Evolutionary conservation across 805 yeast genomes (phyloP), one percentile per base, ranked within the genome.

Genomic region (Candida endomychidarum): DNA sequence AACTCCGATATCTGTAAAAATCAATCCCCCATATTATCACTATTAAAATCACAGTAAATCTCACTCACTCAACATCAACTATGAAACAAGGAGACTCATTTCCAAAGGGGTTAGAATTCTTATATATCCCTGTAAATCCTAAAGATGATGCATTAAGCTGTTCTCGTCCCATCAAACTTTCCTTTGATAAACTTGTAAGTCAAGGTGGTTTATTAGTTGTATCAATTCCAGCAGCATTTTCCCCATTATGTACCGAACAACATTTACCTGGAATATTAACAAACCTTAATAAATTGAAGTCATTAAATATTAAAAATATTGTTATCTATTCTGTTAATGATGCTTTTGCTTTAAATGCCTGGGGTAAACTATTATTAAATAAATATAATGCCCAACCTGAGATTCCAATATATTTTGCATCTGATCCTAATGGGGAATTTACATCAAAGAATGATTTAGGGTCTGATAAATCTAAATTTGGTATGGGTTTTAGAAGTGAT

Each of bases 171-270:
- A 52, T 60, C 31, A 51, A 56, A 11, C 53, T 69, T 44, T 54
- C 59, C 33, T 38, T 69, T 38, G 72, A 66, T 51, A 54, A 56
- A 20, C 46, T 66, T 38, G 21, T 66, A 18, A 53, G 45, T 32
- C 50, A 61, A 34, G 47, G 46, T 17, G 58, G 56, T 31, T 52
- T 64, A 5, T 50, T 66, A 34, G 48, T 67, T 34, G 68, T 69
- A 15, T 51, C 71, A 8, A 71, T 67, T 20, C 75, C 75, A 6
- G 72, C 70, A 19, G 70, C 72, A 2, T 67, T 67, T 52, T 65
- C 73, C 7, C 72, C 74, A n/a, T 57, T 70, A 2, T 69, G 75
- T 45, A 67, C 73, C 17, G 74, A 65, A 47, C 57, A 61, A 48
- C 75, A 69, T 52, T 57, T 69, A 34, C 75, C 75, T 5, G 67